A percentile compares a stretch with the other conserved stretches of the same genome.
phyloP scores from a whole-genome alignment of 805 yeast genomes.

The Candida bentonensis region DNA sequence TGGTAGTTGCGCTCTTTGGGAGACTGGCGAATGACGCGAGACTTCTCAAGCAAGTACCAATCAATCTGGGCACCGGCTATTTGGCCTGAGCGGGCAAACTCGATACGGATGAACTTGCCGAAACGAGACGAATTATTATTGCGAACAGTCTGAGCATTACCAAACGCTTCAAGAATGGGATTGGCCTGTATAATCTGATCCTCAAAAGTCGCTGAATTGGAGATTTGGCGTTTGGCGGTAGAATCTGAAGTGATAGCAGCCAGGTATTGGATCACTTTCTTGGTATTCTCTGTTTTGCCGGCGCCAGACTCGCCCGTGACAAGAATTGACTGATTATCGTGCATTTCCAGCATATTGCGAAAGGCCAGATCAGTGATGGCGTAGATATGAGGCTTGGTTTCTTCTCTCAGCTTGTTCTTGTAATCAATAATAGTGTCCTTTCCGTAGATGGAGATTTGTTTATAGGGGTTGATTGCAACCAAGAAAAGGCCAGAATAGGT shows the following conservation, averaged over 20 bases:
- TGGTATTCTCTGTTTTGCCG: slow-evolving; percentile 96
- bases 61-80: slow-evolving; percentile 86
- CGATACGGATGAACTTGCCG: slow-evolving; percentile 88
- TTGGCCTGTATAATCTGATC: slow-evolving; percentile 81
- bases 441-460: slow-evolving; percentile 55
- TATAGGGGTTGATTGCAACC: slow-evolving; percentile 92
- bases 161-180: slow-evolving; percentile 91
- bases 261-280: slow-evolving; percentile 82
- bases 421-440: slow-evolving; percentile 41
- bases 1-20: slow-evolving; percentile 80
- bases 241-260: slow-evolving; percentile 49
- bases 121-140: slow-evolving; percentile 92
- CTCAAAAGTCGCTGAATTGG: slow-evolving; percentile 37
- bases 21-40: slow-evolving; percentile 74
- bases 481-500: slow-evolving; percentile 91
- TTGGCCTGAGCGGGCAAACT: slow-evolving; percentile 46
- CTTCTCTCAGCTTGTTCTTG: slow-evolving; percentile 31
- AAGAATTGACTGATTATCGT: slow-evolving; percentile 72
- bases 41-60: slow-evolving; percentile 87
- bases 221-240: slow-evolving; percentile 2
- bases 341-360: slow-evolving; percentile 52
- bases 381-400: slow-evolving; percentile 72
- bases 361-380: slow-evolving; percentile 82
- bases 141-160: slow-evolving; percentile 90
- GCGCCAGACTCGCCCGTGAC: slow-evolving; percentile 99